Percentiles rank a stretch among this genome's conserved stretches.
phyloP scores from a whole-genome alignment of 2,329 filamentous ascomycete species.

The Clonostachys solani region DNA sequence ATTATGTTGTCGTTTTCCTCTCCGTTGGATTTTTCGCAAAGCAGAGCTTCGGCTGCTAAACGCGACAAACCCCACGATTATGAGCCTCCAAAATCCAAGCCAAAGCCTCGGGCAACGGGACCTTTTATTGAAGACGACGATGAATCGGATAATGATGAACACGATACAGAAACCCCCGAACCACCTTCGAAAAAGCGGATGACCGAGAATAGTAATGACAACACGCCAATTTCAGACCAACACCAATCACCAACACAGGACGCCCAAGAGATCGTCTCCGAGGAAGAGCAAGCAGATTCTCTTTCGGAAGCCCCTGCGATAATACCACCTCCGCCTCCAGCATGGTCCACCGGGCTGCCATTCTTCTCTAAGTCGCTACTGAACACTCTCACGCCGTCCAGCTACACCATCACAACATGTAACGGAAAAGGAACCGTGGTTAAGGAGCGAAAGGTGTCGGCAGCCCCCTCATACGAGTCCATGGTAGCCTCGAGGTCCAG shows the following conservation, averaged over 20 bases:
- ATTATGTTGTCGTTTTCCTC: slow-evolving; percentile 59
- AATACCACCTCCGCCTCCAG: not conserved
- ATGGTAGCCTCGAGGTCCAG: slow-evolving; percentile 65
- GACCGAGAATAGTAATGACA: slow-evolving; percentile 2
- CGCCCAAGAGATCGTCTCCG: no score
- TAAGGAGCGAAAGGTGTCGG: slow-evolving; percentile 42
- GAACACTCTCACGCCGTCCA: slow-evolving; percentile 12
- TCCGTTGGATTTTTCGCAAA: slow-evolving; percentile 49
- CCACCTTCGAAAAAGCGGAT: not conserved
- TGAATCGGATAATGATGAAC: slow-evolving; percentile 14
- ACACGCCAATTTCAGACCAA: slow-evolving; percentile 11
- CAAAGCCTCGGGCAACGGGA: slow-evolving; percentile 26
- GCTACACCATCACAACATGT: slow-evolving; percentile 46
- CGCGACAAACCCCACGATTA: slow-evolving; percentile 27
- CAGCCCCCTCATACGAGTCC: slow-evolving; percentile 54
- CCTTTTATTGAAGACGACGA: slow-evolving; percentile 33
- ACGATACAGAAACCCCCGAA: slow-evolving; percentile 1
- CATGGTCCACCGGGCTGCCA: slow-evolving; percentile 7
- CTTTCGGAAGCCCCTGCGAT: not conserved
- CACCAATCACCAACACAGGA: no score
- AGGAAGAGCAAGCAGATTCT: no score
- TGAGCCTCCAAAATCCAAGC: slow-evolving; percentile 18
- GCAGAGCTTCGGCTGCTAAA: slow-evolving; percentile 33
- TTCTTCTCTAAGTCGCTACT: slow-evolving; percentile 20
- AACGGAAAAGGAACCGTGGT: slow-evolving; percentile 54